phyloP scores from a whole-genome alignment of 345 rosid species.

The Moricandia moricandioides region DNA sequence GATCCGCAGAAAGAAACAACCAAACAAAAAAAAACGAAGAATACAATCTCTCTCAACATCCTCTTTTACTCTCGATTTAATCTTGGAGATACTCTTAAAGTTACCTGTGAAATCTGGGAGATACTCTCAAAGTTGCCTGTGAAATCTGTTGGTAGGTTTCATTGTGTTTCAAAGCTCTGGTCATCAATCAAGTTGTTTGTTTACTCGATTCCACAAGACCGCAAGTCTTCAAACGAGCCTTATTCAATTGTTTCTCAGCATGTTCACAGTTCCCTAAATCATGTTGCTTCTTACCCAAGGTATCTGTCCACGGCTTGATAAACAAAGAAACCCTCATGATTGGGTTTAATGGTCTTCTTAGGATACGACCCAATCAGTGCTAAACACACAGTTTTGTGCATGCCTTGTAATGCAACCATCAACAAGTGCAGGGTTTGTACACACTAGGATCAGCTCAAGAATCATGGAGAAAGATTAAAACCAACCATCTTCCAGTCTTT shows the following conservation, averaged over 20 bases:
- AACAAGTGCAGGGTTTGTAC: not conserved
- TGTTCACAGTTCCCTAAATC: not conserved
- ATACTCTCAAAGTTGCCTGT: too few species aligned
- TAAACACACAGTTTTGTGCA: too few species aligned
- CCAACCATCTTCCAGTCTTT: too few species aligned
- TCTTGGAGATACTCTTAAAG: not conserved
- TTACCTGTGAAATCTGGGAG: too few species aligned
- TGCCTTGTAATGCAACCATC: too few species aligned
- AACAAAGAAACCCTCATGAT: not conserved
- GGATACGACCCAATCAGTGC: too few species aligned
- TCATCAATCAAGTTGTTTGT: constrained; percentile 4
- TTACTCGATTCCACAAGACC: not conserved
- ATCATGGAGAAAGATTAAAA: not conserved
- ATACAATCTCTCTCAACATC: not conserved
- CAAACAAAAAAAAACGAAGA: not conserved
- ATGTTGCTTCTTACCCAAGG: not conserved
- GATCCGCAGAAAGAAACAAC: not conserved
- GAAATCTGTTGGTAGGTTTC: not conserved
- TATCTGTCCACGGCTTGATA: not conserved
- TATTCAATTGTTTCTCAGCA: not conserved
- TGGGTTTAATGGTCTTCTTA: not conserved
- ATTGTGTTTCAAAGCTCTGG: constrained; percentile 17
- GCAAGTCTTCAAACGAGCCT: not conserved
- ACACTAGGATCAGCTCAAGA: not conserved
- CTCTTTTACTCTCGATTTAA: not conserved